phyloP scores from a whole-genome alignment of 2,329 filamentous ascomycete species.

The Pseudogymnoascus sp. region DNA sequence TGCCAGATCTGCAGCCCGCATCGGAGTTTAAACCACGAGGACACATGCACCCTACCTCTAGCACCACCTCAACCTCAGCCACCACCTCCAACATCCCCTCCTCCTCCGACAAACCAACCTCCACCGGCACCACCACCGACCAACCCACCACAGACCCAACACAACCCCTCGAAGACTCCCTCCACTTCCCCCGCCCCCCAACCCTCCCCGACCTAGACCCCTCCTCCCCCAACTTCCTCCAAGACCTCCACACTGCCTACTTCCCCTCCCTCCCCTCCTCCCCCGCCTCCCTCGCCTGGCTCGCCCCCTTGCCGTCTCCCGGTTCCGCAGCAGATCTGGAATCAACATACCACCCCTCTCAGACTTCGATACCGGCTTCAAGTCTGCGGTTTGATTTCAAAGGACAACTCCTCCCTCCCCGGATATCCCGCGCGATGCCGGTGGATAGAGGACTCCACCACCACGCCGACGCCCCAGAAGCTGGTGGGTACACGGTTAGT shows the following conservation, averaged over 20 bases:
- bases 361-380: constrained; percentile 62
- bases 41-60: background rate
- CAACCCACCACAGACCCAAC: constrained; percentile 28
- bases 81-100: too few relatives aligned
- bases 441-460: constrained; percentile 79
- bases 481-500: constrained; percentile 85
- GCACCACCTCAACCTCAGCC: too few relatives aligned
- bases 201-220: constrained; percentile 70
- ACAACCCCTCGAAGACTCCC: constrained; percentile 36
- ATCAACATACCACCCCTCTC: constrained; percentile 74
- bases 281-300: constrained; percentile 82
- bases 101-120: too few relatives aligned
- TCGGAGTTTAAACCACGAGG: background rate
- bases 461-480: constrained; percentile 84
- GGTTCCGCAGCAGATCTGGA: constrained; percentile 57
- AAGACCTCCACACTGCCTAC: constrained; percentile 82
- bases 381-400: constrained; percentile 84
- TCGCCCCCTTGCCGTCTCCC: constrained; percentile 62
- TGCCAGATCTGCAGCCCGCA: background rate
- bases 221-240: constrained; percentile 71
- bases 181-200: constrained; percentile 36
- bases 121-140: background rate
- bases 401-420: constrained; percentile 71
- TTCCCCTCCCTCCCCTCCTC: constrained; percentile 83
- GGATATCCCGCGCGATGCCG: constrained; percentile 64